Evolutionary conservation across 768 basidiomycete species (phyloP).

Genomic region (Lepiota brunneoincarnata): DNA sequence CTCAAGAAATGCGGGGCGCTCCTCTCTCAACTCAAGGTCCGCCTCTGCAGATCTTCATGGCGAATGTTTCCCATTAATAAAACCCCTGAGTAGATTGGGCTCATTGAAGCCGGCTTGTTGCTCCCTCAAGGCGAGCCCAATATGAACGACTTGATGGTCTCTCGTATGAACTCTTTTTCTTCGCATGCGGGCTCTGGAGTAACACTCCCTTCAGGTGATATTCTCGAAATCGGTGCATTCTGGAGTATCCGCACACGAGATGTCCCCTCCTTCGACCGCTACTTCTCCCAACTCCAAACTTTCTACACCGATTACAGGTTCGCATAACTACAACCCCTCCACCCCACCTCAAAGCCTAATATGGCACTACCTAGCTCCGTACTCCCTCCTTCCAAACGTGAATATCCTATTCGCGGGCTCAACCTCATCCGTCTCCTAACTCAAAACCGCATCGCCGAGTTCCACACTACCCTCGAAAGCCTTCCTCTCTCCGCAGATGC

Average conservation of each 20-base stretch:
- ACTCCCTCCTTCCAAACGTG: conserved; percentile 82
- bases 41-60: background rate
- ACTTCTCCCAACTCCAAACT: conserved; percentile 86
- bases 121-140: conserved; percentile 67
- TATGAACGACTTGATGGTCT: conserved; percentile 64
- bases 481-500: conserved; percentile 59
- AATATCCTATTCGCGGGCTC: conserved; percentile 86
- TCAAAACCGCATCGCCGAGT: conserved; percentile 95
- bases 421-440: conserved; percentile 94
- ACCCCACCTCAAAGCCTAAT: conserved; percentile 1
- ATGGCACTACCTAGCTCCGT: conserved; percentile 35
- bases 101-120: conserved; percentile 75
- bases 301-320: conserved; percentile 88
- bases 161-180: conserved; percentile 50
- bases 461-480: conserved; percentile 94
- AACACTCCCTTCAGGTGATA: conserved; percentile 59
- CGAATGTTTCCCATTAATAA: background rate
- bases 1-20: conserved; percentile 62
- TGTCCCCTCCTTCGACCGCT: conserved; percentile 91
- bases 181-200: background rate
- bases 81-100: conserved; percentile 52
- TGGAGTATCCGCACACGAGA: conserved; percentile 88
- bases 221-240: conserved; percentile 94
- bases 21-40: conserved; percentile 75
- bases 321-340: background rate